Evolutionary conservation across 768 basidiomycete species (phyloP).

Genomic region (Phlebiopsis flavidoalba): DNA sequence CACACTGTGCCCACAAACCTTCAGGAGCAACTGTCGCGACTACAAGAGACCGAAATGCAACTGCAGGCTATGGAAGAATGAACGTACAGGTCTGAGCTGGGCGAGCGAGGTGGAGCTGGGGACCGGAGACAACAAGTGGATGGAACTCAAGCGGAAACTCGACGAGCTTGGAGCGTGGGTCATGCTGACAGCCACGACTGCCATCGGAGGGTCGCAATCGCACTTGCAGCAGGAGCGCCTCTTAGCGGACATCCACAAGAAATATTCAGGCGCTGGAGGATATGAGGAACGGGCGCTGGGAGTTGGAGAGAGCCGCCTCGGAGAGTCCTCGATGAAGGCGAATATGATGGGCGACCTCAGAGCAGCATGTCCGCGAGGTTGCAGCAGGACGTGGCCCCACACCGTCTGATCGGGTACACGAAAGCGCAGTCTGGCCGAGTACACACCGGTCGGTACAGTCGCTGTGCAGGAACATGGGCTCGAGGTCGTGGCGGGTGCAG

Average conservation of each 20-base stretch:
- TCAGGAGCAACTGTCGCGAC: constrained; percentile 47
- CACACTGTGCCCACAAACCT: constrained; percentile 49
- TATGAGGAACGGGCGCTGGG: constrained; percentile 36
- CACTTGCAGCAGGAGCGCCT: constrained; percentile 29
- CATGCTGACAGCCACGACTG: constrained; percentile 37
- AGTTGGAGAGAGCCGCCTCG: constrained; percentile 41
- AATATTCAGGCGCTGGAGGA: constrained; percentile 35
- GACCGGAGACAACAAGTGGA: constrained; percentile 28
- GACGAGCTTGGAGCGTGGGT: constrained; percentile 37
- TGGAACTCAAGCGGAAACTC: constrained; percentile 36
- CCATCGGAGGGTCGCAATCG: constrained; percentile 32
- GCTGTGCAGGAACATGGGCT: constrained; percentile 56
- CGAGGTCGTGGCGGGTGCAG: constrained; percentile 31
- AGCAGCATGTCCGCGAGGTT: constrained; percentile 40
- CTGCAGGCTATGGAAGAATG: constrained; percentile 36
- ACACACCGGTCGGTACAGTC: constrained; percentile 40
- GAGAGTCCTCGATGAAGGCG: constrained; percentile 48
- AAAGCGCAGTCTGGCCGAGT: constrained; percentile 42
- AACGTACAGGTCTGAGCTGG: constrained; percentile 47
- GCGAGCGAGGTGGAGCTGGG: constrained; percentile 40
- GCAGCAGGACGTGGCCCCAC: constrained; percentile 32
- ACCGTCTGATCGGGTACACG: constrained; percentile 14
- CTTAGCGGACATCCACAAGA: constrained; percentile 34
- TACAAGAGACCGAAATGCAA: constrained; percentile 40
- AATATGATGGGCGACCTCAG: constrained; percentile 43